Percentiles rank a stretch among this genome's conserved stretches.
These are phyloP conservation scores for Dissoconium aciculare DNA, from an alignment of 2,329 filamentous ascomycete species.

Conservation along the genomic window DNA sequence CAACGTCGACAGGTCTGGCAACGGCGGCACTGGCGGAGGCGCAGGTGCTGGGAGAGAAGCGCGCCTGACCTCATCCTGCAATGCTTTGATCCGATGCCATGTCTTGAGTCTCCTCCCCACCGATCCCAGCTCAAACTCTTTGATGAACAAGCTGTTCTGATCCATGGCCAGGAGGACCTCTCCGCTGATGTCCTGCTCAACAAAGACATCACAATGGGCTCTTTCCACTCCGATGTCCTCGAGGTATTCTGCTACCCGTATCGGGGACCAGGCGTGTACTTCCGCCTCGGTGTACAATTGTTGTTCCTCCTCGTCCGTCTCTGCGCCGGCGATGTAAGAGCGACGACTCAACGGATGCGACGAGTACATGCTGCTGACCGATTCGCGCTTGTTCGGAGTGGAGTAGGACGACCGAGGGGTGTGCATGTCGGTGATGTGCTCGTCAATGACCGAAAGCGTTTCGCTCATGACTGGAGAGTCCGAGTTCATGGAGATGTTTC, in stretches of 20 bases:
- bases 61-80: conserved; percentile 73
- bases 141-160: conserved; percentile 86
- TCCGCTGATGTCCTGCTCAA: conserved; percentile 88
- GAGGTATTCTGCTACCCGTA: conserved; percentile 76
- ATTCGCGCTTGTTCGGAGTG: conserved; percentile 25
- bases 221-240: conserved; percentile 74
- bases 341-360: conserved; percentile 55
- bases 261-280: conserved; percentile 64
- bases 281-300: conserved; percentile 53
- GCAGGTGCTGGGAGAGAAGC: conserved; percentile 30
- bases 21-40: conserved; percentile 11
- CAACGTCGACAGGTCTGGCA: conserved; percentile 23
- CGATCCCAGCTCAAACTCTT: conserved; percentile 83
- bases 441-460: conserved; percentile 88
- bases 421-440: conserved; percentile 82
- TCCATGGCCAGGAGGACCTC: conserved; percentile 91
- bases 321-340: conserved; percentile 86
- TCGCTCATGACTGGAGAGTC: conserved; percentile 70
- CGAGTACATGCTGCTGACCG: conserved; percentile 69
- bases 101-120: conserved; percentile 82
- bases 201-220: conserved; percentile 83
- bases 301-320: conserved; percentile 86
- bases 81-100: conserved; percentile 87
- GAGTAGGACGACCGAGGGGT: conserved; percentile 38
- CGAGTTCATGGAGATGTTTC: conserved; percentile 12